A percentile compares a stretch with the other conserved stretches of the same genome.
Conservation (phyloP, 371 early-diverging fungal genomes). For the Chytridium lagenaria region DNA sequence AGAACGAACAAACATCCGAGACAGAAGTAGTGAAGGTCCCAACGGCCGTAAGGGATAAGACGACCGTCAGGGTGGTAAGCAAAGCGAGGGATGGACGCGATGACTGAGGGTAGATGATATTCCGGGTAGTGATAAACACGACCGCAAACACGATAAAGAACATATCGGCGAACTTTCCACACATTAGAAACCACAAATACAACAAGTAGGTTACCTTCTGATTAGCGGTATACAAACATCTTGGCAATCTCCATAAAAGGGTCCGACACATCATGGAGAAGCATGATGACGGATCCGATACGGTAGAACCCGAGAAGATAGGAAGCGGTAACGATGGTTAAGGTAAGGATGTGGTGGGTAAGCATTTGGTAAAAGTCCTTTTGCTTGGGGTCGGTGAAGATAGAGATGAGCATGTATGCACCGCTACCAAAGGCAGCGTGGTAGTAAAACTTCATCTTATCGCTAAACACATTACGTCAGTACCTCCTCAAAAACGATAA, state of each 20-base stretch:
- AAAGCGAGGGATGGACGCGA: constrained; percentile 28
- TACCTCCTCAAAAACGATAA: no score
- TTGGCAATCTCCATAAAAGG: no score
- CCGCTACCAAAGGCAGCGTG: constrained; percentile 43
- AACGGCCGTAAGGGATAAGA: constrained; percentile 32
- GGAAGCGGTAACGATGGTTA: constrained; percentile 51
- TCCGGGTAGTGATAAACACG: constrained; percentile 60
- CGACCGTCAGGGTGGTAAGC: constrained; percentile 34
- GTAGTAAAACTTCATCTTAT: constrained; percentile 47
- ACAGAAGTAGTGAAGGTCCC: constrained; percentile 29
- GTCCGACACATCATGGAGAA: no score
- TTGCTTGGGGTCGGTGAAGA: constrained; percentile 37
- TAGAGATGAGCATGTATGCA: constrained; percentile 38
- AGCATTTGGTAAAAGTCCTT: constrained; percentile 55
- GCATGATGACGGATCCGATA: constrained; percentile 59
- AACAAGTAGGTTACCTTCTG: constrained; percentile 41
- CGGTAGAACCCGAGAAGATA: constrained; percentile 53
- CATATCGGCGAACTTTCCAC: constrained; percentile 50
- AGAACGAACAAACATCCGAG: constrained; percentile 42
- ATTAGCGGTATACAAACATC: constrained; percentile 58
- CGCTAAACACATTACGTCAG: no score
- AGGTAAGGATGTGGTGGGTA: constrained; percentile 62
- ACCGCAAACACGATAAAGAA: constrained; percentile 60
- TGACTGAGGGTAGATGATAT: constrained; percentile 53
- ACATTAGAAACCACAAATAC: no score